Evolutionary conservation across 192 early-diverging fungal genomes (phyloP), one percentile per base, ranked within the genome.

Genomic region (Dissophora globulifera): DNA sequence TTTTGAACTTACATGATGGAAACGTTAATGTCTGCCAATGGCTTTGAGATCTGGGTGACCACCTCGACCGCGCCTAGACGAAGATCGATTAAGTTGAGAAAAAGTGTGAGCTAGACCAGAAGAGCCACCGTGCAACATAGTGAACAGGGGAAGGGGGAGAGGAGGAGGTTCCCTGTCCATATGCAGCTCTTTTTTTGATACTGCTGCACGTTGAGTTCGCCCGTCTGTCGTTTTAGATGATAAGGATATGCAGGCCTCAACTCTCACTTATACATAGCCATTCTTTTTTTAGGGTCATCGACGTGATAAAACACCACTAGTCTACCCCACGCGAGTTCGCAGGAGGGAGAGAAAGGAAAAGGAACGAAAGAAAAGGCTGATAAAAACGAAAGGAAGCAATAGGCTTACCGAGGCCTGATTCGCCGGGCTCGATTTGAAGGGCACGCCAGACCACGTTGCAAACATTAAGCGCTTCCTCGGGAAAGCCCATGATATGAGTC

Each of bases 1-100:
- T n/a, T n/a, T n/a, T n/a, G 16, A 2, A 61, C 71, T 76, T 76
- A 76, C 71, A 76, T 64, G 45, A 76, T 76, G 25, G 71, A 76
- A 33, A 76, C 71, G 32, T 76, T 66, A 20, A 66, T 66, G 25
- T 76, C 71, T 13, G 71, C 71, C 50, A 76, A 66, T 23, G 62
- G 56, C 50, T 59, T 64, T 2, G 71, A 76, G 43, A 76, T 54
- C 35, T 61, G 62, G 16, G 71, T 58, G 31, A 76, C 62, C 42
- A 76, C 62, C 33, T 76, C 71, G 8, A 65, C 31, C 13, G 71
- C 62, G 31, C 56, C 71, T 70, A 38, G 13, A 56, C 46, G 26
- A 5, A 50, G 10, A 9, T 13, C 17, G 38, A 40, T 13, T 40
- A 40, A 40, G 8, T 47, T 23, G 29, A 62, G 47, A 10, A 49